Percentiles rank a stretch among this genome's conserved stretches.
These are phyloP conservation scores for Lantana camara DNA, from an alignment of 257 asterid genomes.

Conservation along the genomic window DNA sequence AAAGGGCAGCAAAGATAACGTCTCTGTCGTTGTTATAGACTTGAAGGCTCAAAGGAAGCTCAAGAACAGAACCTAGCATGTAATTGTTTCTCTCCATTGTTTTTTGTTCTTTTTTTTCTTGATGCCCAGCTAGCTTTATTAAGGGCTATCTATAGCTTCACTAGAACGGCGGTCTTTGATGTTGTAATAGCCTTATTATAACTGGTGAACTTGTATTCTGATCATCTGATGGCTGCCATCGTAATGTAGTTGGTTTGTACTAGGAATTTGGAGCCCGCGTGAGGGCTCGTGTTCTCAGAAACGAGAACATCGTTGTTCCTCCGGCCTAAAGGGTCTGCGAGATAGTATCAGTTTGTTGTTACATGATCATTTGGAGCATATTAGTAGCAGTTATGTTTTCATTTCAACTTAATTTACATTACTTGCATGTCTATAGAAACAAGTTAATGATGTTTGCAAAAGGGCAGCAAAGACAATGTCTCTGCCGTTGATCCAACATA, in stretches of 20 bases:
- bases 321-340: conserved; percentile 39
- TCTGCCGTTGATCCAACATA: no score
- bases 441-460: no score
- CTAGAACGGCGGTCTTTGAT: conserved; percentile 10
- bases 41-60: conserved; percentile 76
- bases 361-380: conserved; percentile 10
- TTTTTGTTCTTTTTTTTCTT: background rate
- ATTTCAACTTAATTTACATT: no score
- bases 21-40: conserved; percentile 78
- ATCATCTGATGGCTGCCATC: conserved; percentile 8
- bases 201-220: background rate
- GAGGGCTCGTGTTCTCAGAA: background rate
- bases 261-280: conserved; percentile 27
- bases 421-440: no score
- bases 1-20: conserved; percentile 95
- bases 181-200: conserved; percentile 11
- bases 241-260: conserved; percentile 35
- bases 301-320: conserved; percentile 22
- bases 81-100: conserved; percentile 14
- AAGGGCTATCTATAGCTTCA: conserved; percentile 36
- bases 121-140: conserved; percentile 45
- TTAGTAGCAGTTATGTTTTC: conserved; percentile 8
- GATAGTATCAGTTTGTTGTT: conserved; percentile 29
- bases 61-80: conserved; percentile 50
- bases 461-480: no score